Conservation (phyloP, 805 yeast genomes). For the Ogataea henricii region DNA sequence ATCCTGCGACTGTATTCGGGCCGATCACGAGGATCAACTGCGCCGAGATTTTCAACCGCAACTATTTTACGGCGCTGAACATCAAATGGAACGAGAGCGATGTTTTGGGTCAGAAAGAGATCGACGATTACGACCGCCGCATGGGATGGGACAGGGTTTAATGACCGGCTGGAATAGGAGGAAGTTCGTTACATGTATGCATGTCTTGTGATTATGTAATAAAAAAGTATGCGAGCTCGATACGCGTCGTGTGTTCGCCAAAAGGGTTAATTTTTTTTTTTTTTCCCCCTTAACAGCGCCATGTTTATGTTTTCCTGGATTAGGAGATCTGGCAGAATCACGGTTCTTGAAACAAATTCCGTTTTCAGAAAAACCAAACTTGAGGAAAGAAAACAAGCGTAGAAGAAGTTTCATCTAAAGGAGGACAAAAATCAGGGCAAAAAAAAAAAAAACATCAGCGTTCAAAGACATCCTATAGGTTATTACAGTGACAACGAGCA, state of each 20-base stretch:
- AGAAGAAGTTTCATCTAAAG: conserved; percentile 16
- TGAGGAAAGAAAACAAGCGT: conserved; percentile 20
- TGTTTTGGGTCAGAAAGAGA: conserved; percentile 24
- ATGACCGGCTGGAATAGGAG: too few species aligned
- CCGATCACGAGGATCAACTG: conserved; percentile 23
- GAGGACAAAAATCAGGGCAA: background rate
- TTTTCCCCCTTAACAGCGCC: background rate
- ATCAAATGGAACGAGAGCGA: conserved; percentile 30
- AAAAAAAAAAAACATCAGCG: too few species aligned
- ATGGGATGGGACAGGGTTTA: conserved; percentile 32
- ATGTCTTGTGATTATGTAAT: background rate
- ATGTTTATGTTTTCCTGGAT: conserved; percentile 28
- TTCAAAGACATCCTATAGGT: too few species aligned
- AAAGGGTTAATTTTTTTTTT: background rate
- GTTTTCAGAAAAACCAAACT: conserved; percentile 21
- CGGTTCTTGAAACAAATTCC: conserved; percentile 20
- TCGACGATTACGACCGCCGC: conserved; percentile 29
- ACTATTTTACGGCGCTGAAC: conserved; percentile 26
- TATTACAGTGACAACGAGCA: background rate
- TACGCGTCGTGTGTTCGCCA: conserved; percentile 6
- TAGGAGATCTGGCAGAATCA: conserved; percentile 24
- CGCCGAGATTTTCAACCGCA: conserved; percentile 26
- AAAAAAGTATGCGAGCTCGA: background rate
- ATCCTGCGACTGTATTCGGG: conserved; percentile 33
- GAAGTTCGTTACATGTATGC: background rate